Conservation (phyloP, 2,329 filamentous ascomycete species). For the Pseudogymnoascus sp. region DNA sequence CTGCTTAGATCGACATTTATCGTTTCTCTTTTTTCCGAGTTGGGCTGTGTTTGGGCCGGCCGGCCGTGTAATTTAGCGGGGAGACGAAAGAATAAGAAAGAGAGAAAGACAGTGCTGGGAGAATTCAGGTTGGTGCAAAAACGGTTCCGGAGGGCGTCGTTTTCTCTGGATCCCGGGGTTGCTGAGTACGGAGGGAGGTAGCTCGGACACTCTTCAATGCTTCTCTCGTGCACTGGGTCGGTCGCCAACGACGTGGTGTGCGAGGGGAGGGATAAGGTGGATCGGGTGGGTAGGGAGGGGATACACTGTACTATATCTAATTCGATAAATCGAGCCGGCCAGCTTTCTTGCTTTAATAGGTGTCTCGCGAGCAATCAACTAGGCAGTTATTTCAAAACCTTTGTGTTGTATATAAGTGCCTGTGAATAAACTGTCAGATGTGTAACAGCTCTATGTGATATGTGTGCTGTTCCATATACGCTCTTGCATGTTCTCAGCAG, state of each 20-base stretch:
- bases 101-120: background rate
- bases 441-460: background rate
- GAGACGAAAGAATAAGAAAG: background rate
- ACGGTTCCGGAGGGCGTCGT: background rate
- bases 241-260: constrained; percentile 19
- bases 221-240: constrained; percentile 12
- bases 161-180: background rate
- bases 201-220: constrained; percentile 5
- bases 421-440: background rate
- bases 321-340: constrained; percentile 25
- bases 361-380: constrained; percentile 8
- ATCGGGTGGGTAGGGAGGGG: constrained; percentile 15
- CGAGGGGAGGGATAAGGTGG: constrained; percentile 1
- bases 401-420: background rate
- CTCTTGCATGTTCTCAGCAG: background rate
- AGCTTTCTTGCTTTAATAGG: constrained; percentile 17
- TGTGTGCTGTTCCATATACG: background rate
- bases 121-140: background rate
- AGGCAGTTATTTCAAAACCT: constrained; percentile 6
- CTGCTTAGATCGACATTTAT: constrained; percentile 7
- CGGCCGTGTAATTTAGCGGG: constrained; percentile 24
- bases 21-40: background rate
- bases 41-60: constrained; percentile 21
- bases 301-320: constrained; percentile 28
- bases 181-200: constrained; percentile 15